Evolutionary conservation across 306 rosid genomes (phyloP).

Genomic region (Rubus parviflorus): DNA sequence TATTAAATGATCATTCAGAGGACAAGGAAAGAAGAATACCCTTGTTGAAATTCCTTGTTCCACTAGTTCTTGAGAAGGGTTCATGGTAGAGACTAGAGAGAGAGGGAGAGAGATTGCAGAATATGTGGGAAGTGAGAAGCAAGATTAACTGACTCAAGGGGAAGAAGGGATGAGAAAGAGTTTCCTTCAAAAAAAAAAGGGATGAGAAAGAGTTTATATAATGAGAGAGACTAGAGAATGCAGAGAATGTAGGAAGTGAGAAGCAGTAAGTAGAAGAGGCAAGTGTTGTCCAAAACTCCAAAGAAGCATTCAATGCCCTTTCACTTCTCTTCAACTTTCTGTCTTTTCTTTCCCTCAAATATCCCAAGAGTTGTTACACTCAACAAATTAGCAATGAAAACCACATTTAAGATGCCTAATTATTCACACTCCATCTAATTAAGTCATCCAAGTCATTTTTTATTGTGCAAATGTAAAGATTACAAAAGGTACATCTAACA

Average conservation of each 20-base stretch:
- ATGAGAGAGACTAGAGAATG: background rate
- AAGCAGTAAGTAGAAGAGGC: background rate
- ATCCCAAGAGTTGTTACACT: background rate
- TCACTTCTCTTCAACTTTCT: background rate
- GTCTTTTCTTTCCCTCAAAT: background rate
- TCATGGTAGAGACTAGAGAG: slow-evolving; percentile 40
- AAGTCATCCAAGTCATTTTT: background rate
- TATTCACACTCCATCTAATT: background rate
- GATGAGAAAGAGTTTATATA: slow-evolving; percentile 41
- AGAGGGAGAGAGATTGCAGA: slow-evolving; percentile 2
- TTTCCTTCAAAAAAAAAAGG: too few relatives aligned
- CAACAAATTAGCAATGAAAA: background rate
- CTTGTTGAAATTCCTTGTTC: slow-evolving; percentile 60
- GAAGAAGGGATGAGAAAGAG: slow-evolving; percentile 37
- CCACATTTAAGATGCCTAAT: too few relatives aligned
- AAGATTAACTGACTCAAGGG: slow-evolving; percentile 17
- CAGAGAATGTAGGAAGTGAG: background rate
- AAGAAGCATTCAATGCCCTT: background rate
- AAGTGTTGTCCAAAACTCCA: slow-evolving; percentile 5
- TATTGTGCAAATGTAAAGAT: background rate
- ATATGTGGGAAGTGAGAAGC: slow-evolving; percentile 8
- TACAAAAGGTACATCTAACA: background rate
- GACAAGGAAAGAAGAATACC: slow-evolving; percentile 36
- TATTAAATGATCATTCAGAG: slow-evolving; percentile 10
- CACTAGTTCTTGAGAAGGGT: slow-evolving; percentile 57